phyloP scores from a whole-genome alignment of 345 rosid genomes.

The Raphanus raphanistrum region DNA sequence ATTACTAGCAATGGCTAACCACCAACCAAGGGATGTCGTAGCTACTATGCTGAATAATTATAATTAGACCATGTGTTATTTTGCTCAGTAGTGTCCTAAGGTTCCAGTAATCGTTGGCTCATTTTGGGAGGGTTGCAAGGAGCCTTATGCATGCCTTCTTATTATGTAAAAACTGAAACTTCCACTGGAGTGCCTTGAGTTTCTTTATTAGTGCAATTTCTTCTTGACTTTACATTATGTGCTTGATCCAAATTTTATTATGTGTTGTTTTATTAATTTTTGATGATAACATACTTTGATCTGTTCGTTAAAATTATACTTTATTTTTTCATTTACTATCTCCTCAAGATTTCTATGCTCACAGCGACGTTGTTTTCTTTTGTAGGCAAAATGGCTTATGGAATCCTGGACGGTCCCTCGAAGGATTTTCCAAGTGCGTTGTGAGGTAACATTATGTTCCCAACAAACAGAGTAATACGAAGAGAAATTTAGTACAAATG shows the following conservation, averaged over 20 bases:
- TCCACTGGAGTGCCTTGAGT: background rate
- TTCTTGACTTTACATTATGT: background rate
- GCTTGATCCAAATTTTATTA: conserved; percentile 15
- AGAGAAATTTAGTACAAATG: no score
- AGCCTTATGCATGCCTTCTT: background rate
- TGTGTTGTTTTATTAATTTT: background rate
- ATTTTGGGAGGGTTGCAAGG: no score
- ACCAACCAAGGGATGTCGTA: background rate
- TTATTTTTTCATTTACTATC: conserved; percentile 6
- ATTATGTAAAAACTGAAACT: background rate
- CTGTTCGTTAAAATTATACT: background rate
- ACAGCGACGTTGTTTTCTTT: conserved; percentile 2
- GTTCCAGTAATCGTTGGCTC: no score
- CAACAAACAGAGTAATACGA: no score
- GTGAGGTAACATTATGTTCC: conserved; percentile 57
- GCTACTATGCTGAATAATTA: no score
- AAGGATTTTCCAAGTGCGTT: conserved; percentile 91
- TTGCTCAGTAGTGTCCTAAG: no score
- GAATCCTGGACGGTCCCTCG: conserved; percentile 81
- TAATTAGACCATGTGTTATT: no score
- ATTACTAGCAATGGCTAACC: no score
- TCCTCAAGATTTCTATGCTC: conserved; percentile 18
- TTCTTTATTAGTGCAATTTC: conserved; percentile 15
- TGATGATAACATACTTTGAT: background rate
- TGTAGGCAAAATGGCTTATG: conserved; percentile 89